Percentiles rank a stretch among this genome's conserved stretches.
Evolutionary conservation across 2,329 filamentous ascomycete species (phyloP).

Genomic region (Pseudocercospora fuligena): DNA sequence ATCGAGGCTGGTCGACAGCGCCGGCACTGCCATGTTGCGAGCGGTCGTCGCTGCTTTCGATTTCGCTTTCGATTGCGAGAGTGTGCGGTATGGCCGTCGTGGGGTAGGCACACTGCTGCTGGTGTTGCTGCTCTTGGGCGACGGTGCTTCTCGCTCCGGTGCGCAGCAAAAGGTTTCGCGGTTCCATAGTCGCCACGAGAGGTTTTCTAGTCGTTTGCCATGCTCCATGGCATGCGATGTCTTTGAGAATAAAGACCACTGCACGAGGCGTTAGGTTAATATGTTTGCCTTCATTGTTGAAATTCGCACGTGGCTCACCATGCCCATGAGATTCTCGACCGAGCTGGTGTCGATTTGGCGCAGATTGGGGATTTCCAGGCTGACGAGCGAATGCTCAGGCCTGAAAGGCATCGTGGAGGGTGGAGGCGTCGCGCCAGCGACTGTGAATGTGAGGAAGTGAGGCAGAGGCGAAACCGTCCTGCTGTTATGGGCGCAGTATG

Average conservation of each 20-base stretch:
- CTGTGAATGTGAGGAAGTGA: constrained; percentile 10
- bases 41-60: constrained; percentile 15
- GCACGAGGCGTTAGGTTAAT: constrained; percentile 19
- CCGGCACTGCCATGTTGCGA: constrained; percentile 40
- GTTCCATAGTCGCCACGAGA: constrained; percentile 95
- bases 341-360: constrained; percentile 94
- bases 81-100: constrained; percentile 16
- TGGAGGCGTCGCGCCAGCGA: constrained; percentile 20
- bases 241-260: constrained; percentile 79
- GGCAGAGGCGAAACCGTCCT: constrained; percentile 9
- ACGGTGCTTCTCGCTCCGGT: constrained; percentile 50
- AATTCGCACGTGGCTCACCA: constrained; percentile 50
- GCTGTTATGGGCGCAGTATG: constrained; percentile 18
- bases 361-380: constrained; percentile 88
- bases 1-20: constrained; percentile 53
- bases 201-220: constrained; percentile 88
- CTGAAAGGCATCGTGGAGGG: constrained; percentile 73
- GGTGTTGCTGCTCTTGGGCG: constrained; percentile 18
- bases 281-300: constrained; percentile 13
- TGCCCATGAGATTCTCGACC: constrained; percentile 90
- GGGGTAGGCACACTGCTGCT: constrained; percentile 30
- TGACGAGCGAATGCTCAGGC: constrained; percentile 83
- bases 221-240: constrained; percentile 94
- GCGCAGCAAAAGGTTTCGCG: constrained; percentile 90
- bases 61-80: constrained; percentile 30